phyloP scores from a whole-genome alignment of 2,329 filamentous ascomycete genomes.

The Fusarium mangiferae region DNA sequence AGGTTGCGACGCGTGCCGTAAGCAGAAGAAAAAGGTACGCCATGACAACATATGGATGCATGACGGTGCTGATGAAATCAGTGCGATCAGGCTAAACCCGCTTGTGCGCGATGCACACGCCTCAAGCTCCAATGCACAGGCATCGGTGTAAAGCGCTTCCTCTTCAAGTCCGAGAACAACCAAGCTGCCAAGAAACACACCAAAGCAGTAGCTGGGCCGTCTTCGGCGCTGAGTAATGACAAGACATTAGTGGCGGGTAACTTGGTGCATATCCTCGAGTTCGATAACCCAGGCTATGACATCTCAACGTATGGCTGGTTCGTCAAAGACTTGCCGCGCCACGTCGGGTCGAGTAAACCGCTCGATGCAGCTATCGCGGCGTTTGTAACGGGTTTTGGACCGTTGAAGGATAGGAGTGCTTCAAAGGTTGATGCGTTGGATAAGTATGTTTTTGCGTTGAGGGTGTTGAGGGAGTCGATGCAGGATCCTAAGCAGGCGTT shows the following conservation, averaged over 20 bases:
- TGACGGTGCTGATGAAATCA: background rate
- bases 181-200: background rate
- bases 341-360: background rate
- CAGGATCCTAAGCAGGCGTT: background rate
- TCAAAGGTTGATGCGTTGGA: background rate
- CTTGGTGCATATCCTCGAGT: conserved; percentile 5
- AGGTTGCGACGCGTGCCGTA: conserved; percentile 11
- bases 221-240: background rate
- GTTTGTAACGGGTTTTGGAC: background rate
- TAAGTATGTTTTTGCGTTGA: conserved; percentile 4
- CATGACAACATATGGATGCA: no score
- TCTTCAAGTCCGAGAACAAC: background rate
- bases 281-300: background rate
- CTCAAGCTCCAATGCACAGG: conserved; percentile 7
- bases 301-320: conserved; percentile 16
- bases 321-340: background rate
- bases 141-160: conserved; percentile 6
- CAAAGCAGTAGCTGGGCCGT: background rate
- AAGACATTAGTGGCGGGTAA: background rate
- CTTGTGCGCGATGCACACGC: conserved; percentile 1
- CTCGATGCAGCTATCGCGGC: conserved; percentile 8
- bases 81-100: conserved; percentile 28
- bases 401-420: background rate
- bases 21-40: conserved; percentile 17
- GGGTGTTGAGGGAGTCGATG: background rate